Evolutionary conservation across 805 yeast species (phyloP).

Genomic region (Henningerozyma blattae): DNA sequence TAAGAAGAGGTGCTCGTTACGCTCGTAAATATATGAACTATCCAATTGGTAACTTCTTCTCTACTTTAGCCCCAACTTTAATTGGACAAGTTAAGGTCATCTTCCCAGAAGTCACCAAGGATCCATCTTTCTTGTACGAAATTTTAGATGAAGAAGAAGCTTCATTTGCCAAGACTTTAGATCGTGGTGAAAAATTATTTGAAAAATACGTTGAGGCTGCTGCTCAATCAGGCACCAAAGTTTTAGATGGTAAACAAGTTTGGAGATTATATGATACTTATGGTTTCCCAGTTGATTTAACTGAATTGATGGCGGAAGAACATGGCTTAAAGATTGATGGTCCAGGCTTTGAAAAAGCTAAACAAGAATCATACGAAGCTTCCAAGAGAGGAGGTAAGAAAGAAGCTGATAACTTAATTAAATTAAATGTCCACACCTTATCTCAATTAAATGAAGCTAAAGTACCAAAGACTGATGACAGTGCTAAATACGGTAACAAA

Average conservation of each 20-base stretch:
- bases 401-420: constrained; percentile 46
- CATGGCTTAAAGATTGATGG: constrained; percentile 88
- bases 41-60: constrained; percentile 90
- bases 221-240: constrained; percentile 56
- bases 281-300: constrained; percentile 97
- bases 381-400: constrained; percentile 77
- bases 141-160: constrained; percentile 93
- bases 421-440: constrained; percentile 85
- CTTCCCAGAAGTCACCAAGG: constrained; percentile 82
- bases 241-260: constrained; percentile 84
- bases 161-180: constrained; percentile 88
- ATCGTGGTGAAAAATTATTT: constrained; percentile 93
- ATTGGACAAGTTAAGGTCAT: constrained; percentile 76
- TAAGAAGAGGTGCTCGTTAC: constrained; percentile 96
- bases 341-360: constrained; percentile 83
- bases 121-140: constrained; percentile 68
- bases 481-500: constrained; percentile 60
- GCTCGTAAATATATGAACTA: constrained; percentile 93
- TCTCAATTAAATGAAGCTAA: constrained; percentile 48
- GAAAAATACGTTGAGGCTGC: constrained; percentile 87
- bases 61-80: constrained; percentile 83
- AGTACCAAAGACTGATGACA: constrained; percentile 76
- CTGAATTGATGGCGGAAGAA: constrained; percentile 98
- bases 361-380: constrained; percentile 82
- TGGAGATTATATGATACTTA: constrained; percentile 98